Evolutionary conservation across 2,329 filamentous ascomycete species (phyloP).

Genomic region (Paraconiothyrium sp.): DNA sequence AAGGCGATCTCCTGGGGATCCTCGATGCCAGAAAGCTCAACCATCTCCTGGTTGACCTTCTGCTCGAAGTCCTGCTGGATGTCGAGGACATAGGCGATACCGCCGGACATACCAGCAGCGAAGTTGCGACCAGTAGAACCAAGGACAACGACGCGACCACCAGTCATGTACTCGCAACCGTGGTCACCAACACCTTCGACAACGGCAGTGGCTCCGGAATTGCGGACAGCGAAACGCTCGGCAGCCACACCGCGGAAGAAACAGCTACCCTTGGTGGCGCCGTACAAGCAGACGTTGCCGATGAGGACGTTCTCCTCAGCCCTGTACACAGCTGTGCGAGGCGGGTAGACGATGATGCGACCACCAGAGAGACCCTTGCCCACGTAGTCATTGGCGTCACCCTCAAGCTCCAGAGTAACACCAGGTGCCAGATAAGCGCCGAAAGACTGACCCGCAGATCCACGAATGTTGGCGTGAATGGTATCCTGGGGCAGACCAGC

Average conservation of each 20-base stretch:
- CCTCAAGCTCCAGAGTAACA: conserved; percentile 93
- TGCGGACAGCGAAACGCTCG: conserved; percentile 95
- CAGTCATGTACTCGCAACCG: conserved; percentile 99
- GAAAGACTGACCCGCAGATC: conserved; percentile 95
- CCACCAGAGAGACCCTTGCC: conserved; percentile 95
- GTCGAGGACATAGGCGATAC: conserved; percentile 94
- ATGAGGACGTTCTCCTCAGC: conserved; percentile 95
- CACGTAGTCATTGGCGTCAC: conserved; percentile 96
- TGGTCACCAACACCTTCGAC: conserved; percentile 97
- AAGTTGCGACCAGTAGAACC: conserved; percentile 95
- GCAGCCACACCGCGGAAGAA: conserved; percentile 98
- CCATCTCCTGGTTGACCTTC: conserved; percentile 98
- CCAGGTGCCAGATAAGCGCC: conserved; percentile 93
- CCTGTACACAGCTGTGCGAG: conserved; percentile 89
- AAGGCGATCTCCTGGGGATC: conserved; percentile 90
- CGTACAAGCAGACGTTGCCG: conserved; percentile 94
- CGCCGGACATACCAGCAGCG: conserved; percentile 97
- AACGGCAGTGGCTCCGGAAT: conserved; percentile 94
- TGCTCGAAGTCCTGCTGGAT: conserved; percentile 87
- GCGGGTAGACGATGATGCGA: conserved; percentile 91
- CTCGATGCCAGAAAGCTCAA: conserved; percentile 84
- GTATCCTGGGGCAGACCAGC: conserved; percentile 90
- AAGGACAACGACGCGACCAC: conserved; percentile 86
- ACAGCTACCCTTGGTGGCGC: conserved; percentile 87
- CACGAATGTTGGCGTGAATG: conserved; percentile 95